Percentiles rank a stretch among this genome's conserved stretches.
Evolutionary conservation across 2,329 filamentous ascomycete species (phyloP).

Genomic region (Byssochlamys sp.): DNA sequence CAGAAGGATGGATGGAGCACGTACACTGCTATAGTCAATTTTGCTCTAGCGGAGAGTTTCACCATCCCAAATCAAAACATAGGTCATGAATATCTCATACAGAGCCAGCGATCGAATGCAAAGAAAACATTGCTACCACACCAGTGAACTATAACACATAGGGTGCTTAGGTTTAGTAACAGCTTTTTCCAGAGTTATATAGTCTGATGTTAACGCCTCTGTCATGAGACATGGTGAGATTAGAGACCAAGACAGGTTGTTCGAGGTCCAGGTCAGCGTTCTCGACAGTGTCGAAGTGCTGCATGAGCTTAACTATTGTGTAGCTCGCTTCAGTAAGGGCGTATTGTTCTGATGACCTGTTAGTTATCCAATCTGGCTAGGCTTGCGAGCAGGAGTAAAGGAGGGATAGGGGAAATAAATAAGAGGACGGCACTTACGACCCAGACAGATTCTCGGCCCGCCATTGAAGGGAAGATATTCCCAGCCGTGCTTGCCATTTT

Average conservation of each 20-base stretch:
- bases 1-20: no score
- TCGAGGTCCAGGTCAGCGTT: slow-evolving; percentile 7
- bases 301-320: slow-evolving; percentile 28
- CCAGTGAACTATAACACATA: not conserved
- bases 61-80: no score
- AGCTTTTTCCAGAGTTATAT: not conserved
- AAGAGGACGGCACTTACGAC: slow-evolving; percentile 18
- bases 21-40: no score
- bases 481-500: slow-evolving; percentile 24
- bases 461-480: slow-evolving; percentile 32
- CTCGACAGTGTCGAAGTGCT: slow-evolving; percentile 28
- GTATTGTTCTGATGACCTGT: slow-evolving; percentile 26
- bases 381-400: not conserved
- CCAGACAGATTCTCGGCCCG: slow-evolving; percentile 32
- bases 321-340: slow-evolving; percentile 35
- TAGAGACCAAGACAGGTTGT: not conserved
- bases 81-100: not conserved
- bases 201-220: not conserved
- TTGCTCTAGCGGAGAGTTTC: no score
- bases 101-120: not conserved
- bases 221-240: not conserved
- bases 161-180: not conserved
- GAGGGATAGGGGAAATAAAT: not conserved
- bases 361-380: not conserved
- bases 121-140: not conserved